Conservation (phyloP, 169 alveolate species). For the Prorocentrum cordatum region DNA sequence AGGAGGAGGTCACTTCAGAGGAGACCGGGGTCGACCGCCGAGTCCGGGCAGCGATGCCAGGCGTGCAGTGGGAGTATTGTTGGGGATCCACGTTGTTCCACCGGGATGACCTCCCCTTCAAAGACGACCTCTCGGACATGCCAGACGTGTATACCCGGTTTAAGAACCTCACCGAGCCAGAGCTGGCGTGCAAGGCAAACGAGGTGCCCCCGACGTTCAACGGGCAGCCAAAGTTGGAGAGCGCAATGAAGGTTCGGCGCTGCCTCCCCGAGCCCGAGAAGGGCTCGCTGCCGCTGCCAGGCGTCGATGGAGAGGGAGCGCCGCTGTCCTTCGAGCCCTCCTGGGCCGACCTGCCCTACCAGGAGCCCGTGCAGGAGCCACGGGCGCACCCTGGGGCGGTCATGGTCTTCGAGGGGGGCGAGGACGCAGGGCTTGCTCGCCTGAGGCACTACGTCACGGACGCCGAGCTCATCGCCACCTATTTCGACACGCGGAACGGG, state of each 20-base stretch:
- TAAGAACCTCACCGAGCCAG: slow-evolving; percentile 54
- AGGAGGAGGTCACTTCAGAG: slow-evolving; percentile 60
- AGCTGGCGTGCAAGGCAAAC: slow-evolving; percentile 29
- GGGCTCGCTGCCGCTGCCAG: slow-evolving; percentile 19
- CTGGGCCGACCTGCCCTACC: slow-evolving; percentile 27
- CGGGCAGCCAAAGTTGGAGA: no score
- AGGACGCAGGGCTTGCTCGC: slow-evolving; percentile 21
- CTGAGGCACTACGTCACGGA: slow-evolving; percentile 15
- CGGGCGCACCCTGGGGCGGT: neutral
- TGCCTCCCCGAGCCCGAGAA: slow-evolving; percentile 2
- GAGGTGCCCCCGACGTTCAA: slow-evolving; percentile 46
- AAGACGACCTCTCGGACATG: slow-evolving; percentile 19
- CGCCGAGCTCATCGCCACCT: slow-evolving; percentile 1
- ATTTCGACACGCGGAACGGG: slow-evolving; percentile 60
- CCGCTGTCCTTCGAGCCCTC: slow-evolving; percentile 19
- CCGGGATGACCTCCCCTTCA: slow-evolving; percentile 38
- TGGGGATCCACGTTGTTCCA: slow-evolving; percentile 56
- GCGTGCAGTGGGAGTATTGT: slow-evolving; percentile 8
- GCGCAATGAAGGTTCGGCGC: no score
- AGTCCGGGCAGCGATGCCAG: neutral
- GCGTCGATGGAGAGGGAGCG: neutral
- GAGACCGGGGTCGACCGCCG: slow-evolving; percentile 7
- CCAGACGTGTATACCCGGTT: slow-evolving; percentile 30
- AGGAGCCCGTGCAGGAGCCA: slow-evolving; percentile 10
- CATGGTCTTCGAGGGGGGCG: neutral